Conservation (phyloP, 2,329 filamentous ascomycete species). For the Epicoccum nigrum region DNA sequence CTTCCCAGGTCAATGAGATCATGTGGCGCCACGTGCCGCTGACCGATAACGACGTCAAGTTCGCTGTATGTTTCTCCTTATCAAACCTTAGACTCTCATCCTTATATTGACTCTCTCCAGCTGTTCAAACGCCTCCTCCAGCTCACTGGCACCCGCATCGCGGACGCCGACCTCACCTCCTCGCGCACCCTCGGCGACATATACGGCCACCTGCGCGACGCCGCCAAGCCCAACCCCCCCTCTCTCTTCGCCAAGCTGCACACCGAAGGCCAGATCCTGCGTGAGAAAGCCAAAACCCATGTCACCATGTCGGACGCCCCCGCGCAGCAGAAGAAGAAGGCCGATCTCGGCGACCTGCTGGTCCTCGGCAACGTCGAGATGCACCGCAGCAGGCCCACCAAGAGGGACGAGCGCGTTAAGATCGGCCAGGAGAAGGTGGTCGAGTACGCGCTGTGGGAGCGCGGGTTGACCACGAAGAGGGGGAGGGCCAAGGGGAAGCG, state of each 20-base stretch:
- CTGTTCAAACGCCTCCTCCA: conserved; percentile 81
- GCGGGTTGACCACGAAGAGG: conserved; percentile 18
- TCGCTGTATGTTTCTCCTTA: conserved; percentile 38
- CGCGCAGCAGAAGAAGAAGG: conserved; percentile 9
- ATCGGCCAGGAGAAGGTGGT: conserved; percentile 82
- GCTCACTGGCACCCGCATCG: conserved; percentile 76
- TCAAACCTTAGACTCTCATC: not conserved
- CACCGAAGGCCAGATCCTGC: conserved; percentile 30
- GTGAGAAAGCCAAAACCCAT: conserved; percentile 16
- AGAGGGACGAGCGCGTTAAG: conserved; percentile 72
- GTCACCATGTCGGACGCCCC: not conserved
- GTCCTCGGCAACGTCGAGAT: conserved; percentile 69
- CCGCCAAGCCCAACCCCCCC: conserved; percentile 50
- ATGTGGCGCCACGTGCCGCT: conserved; percentile 39
- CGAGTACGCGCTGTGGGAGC: conserved; percentile 65
- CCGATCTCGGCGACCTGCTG: conserved; percentile 35
- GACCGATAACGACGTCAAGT: conserved; percentile 39
- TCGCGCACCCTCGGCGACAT: conserved; percentile 47
- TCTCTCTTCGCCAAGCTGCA: conserved; percentile 68
- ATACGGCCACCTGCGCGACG: conserved; percentile 43
- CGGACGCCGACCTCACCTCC: conserved; percentile 68
- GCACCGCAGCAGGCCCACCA: conserved; percentile 67
- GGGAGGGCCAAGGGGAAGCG: not conserved
- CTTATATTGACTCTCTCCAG: conserved; percentile 55
- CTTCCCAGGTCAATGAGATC: conserved; percentile 16